Conservation (phyloP, 176 grass and related monocot species). For the Phyllostachys edulis region DNA sequence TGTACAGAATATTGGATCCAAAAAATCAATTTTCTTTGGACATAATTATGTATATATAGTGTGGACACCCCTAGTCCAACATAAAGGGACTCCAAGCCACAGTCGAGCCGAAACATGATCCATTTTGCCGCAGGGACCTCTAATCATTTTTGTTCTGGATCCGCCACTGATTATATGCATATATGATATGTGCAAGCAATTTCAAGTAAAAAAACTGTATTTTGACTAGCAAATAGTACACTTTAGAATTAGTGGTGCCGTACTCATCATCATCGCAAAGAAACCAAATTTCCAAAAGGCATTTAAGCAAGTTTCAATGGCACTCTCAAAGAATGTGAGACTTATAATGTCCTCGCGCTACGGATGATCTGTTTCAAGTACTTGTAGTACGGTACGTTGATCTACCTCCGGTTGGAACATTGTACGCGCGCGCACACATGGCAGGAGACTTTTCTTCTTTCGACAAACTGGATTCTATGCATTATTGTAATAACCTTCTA, state of each 20-base stretch:
- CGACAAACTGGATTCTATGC: constrained; percentile 36
- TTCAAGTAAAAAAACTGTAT: constrained; percentile 3
- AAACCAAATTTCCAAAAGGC: neutral
- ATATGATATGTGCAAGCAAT: neutral
- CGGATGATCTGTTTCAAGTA: neutral
- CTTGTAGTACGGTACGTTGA: neutral
- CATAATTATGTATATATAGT: too few relatives aligned
- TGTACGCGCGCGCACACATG: constrained; percentile 22
- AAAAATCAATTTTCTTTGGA: too few relatives aligned
- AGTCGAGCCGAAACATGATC: too few relatives aligned
- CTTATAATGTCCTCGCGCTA: neutral
- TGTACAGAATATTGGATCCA: too few relatives aligned
- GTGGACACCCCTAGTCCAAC: too few relatives aligned
- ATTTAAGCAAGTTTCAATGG: neutral
- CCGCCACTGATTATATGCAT: neutral
- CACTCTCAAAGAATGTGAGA: constrained; percentile 8
- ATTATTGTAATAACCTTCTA: neutral
- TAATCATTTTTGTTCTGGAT: too few relatives aligned
- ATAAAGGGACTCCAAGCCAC: too few relatives aligned
- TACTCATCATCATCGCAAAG: neutral
- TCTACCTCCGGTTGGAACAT: constrained; percentile 6
- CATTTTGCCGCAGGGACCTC: too few relatives aligned
- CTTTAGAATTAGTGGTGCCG: neutral
- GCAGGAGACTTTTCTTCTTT: constrained; percentile 31
- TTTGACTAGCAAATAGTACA: neutral